Conservation (phyloP, 352 stramenopile genomes). For the Blastocystis hominis region DNA sequence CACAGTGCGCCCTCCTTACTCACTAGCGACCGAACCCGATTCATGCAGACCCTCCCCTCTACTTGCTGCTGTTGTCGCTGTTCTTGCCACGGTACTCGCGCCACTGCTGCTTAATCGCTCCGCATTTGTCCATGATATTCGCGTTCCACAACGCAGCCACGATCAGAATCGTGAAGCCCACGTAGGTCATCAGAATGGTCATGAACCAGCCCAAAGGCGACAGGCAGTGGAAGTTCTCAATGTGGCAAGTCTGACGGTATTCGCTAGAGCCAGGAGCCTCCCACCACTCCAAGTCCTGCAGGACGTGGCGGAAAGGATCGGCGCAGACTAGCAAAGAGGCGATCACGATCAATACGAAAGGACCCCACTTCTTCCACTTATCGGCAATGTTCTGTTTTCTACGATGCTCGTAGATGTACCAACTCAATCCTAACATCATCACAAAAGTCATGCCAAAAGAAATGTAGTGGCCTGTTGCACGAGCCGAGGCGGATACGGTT, state of each 20-base stretch:
- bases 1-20: neutral
- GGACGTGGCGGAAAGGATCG: constrained; percentile 18
- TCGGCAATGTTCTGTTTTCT: neutral
- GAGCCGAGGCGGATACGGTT: neutral
- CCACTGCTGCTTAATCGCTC: constrained; percentile 34
- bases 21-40: neutral
- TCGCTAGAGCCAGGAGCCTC: constrained; percentile 32
- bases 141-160: constrained; percentile 51
- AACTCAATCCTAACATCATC: constrained; percentile 51
- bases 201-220: constrained; percentile 35
- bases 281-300: constrained; percentile 48
- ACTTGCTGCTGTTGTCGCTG: no score
- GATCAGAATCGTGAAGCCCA: constrained; percentile 46
- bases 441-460: constrained; percentile 55
- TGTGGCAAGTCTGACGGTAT: constrained; percentile 39
- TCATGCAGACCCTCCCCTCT: neutral
- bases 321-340: constrained; percentile 11
- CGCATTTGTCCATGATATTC: constrained; percentile 50
- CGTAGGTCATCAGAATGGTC: constrained; percentile 46
- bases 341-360: constrained; percentile 49
- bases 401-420: constrained; percentile 52
- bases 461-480: constrained; percentile 46
- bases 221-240: constrained; percentile 45
- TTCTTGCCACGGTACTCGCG: neutral
- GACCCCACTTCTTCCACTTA: constrained; percentile 53